Percentiles rank a stretch among this genome's conserved stretches.
Evolutionary conservation across 2,329 filamentous ascomycete genomes (phyloP).

Genomic region (Monosporascus cannonballus): DNA sequence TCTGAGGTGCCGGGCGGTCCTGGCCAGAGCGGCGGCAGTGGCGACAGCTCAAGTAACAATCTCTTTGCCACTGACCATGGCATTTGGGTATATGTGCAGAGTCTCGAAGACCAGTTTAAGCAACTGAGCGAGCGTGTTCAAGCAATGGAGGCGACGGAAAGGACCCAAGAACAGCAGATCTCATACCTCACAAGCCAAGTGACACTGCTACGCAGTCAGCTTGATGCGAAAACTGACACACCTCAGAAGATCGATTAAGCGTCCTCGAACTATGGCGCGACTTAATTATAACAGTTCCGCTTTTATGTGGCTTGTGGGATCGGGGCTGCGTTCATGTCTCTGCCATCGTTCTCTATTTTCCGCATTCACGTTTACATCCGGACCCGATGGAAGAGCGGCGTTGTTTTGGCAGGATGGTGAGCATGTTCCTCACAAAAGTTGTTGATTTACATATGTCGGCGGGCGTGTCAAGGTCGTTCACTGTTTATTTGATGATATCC

Average conservation of each 20-base stretch:
- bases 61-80: constrained; percentile 59
- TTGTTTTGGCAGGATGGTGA: constrained; percentile 2
- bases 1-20: constrained; percentile 40
- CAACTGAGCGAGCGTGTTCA: constrained; percentile 38
- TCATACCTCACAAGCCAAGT: constrained; percentile 30
- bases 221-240: constrained; percentile 19
- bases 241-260: constrained; percentile 15
- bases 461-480: constrained; percentile 14
- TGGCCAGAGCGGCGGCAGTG: constrained; percentile 48
- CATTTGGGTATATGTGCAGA: constrained; percentile 67
- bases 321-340: background rate
- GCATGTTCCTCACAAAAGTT: constrained; percentile 12
- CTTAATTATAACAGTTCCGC: background rate
- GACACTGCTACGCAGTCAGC: constrained; percentile 25
- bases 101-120: constrained; percentile 56
- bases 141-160: constrained; percentile 34
- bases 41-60: constrained; percentile 56
- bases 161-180: constrained; percentile 31
- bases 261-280: too few relatives aligned
- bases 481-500: constrained; percentile 22
- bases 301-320: background rate
- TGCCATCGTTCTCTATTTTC: background rate
- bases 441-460: background rate
- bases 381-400: background rate
- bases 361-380: background rate